Percentiles rank a stretch among this genome's conserved stretches.
These are phyloP conservation scores for Pichia sporocuriosa DNA, from an alignment of 805 yeast genomes.

Conservation along the genomic window DNA sequence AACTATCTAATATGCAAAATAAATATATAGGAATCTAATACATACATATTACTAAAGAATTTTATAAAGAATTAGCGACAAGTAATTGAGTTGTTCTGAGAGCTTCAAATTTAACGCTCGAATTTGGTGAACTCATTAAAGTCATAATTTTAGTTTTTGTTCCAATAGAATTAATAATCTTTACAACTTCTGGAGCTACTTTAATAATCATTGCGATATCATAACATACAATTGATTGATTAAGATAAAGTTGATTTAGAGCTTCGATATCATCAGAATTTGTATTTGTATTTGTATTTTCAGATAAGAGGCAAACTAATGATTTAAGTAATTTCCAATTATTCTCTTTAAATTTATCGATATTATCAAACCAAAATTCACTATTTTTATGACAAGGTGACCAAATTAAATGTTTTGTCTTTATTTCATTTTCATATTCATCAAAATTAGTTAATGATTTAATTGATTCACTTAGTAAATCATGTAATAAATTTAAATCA, in stretches of 20 bases:
- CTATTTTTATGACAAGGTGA: slow-evolving; percentile 87
- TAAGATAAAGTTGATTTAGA: slow-evolving; percentile 23
- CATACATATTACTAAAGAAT: background rate
- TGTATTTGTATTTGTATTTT: slow-evolving; percentile 17
- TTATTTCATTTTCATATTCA: slow-evolving; percentile 81
- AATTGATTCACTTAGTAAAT: slow-evolving; percentile 63
- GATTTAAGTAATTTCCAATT: slow-evolving; percentile 66
- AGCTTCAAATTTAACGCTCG: slow-evolving; percentile 91
- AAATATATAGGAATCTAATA: background rate
- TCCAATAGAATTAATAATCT: slow-evolving; percentile 46
- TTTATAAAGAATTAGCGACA: slow-evolving; percentile 67
- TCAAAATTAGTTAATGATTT: slow-evolving; percentile 84
- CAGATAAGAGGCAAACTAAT: slow-evolving; percentile 47
- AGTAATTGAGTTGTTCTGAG: slow-evolving; percentile 90
- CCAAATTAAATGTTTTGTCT: slow-evolving; percentile 71
- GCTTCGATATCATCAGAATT: slow-evolving; percentile 5
- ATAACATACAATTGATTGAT: slow-evolving; percentile 57
- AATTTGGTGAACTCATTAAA: slow-evolving; percentile 69
- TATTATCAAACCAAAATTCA: slow-evolving; percentile 87
- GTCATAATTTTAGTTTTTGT: slow-evolving; percentile 80
- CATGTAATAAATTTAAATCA: slow-evolving; percentile 57
- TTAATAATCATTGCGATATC: slow-evolving; percentile 60
- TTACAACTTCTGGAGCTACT: slow-evolving; percentile 54
- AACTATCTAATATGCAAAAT: too few species aligned
- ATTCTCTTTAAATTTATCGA: slow-evolving; percentile 65